Evolutionary conservation across 768 basidiomycete genomes (phyloP).

Genomic region (Boletus reticulatus): DNA sequence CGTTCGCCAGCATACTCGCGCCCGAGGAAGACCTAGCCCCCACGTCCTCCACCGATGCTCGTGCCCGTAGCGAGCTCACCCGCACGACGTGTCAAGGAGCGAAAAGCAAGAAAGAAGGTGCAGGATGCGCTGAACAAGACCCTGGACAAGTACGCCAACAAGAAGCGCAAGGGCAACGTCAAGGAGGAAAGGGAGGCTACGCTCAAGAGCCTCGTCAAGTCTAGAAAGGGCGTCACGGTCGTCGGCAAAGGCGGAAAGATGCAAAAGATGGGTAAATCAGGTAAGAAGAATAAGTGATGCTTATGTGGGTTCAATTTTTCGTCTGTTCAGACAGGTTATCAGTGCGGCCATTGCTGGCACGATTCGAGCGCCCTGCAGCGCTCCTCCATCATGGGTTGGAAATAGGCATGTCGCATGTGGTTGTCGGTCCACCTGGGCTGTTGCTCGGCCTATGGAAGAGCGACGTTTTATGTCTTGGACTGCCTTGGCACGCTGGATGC

Average conservation of each 20-base stretch:
- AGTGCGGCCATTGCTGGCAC: neutral
- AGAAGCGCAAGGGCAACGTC: slow-evolving; percentile 41
- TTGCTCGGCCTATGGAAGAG: neutral
- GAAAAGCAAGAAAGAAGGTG: slow-evolving; percentile 70
- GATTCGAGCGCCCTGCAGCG: neutral
- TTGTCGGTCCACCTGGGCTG: neutral
- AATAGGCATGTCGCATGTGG: neutral
- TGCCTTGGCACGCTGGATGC: too few species aligned
- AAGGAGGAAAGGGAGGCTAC: slow-evolving; percentile 86
- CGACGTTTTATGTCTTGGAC: neutral
- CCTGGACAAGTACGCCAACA: slow-evolving; percentile 54
- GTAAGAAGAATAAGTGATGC: slow-evolving; percentile 26
- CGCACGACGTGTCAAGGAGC: slow-evolving; percentile 60
- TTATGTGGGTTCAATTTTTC: neutral
- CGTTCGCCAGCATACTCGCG: slow-evolving; percentile 77
- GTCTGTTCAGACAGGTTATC: neutral
- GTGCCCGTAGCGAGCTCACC: slow-evolving; percentile 77
- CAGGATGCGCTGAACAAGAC: slow-evolving; percentile 61
- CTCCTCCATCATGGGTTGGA: neutral
- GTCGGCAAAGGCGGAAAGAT: slow-evolving; percentile 64
- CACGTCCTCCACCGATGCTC: slow-evolving; percentile 45
- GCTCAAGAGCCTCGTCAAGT: slow-evolving; percentile 78
- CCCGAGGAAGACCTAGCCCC: slow-evolving; percentile 89
- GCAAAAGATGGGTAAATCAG: slow-evolving; percentile 20
- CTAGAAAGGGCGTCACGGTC: slow-evolving; percentile 82